These are phyloP conservation scores for Xylaria arbuscula DNA, from an alignment of 2,329 filamentous ascomycete species.

Conservation along the genomic window DNA sequence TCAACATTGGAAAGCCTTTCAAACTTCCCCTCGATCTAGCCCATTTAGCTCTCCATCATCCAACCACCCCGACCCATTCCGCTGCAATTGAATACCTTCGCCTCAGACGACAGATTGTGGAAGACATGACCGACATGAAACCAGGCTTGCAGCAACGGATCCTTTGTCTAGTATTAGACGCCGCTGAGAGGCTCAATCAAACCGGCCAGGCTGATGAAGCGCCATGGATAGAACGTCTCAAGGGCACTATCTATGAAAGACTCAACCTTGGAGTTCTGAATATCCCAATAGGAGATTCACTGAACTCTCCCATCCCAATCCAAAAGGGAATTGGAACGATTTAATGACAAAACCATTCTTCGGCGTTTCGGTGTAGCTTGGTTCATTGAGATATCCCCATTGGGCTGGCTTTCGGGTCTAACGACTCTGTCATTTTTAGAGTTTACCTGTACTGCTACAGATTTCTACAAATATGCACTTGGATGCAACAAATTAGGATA, in stretches of 20 bases:
- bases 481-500: neutral
- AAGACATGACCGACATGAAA: slow-evolving; percentile 14
- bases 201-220: slow-evolving; percentile 42
- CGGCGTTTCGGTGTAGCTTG: slow-evolving; percentile 27
- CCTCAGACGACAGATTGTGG: slow-evolving; percentile 21
- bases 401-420: slow-evolving; percentile 38
- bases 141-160: slow-evolving; percentile 30
- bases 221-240: slow-evolving; percentile 45
- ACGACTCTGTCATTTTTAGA: neutral
- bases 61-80: slow-evolving; percentile 60
- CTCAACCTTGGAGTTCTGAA: slow-evolving; percentile 41
- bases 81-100: slow-evolving; percentile 61
- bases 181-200: slow-evolving; percentile 42
- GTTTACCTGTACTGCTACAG: neutral
- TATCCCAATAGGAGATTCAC: slow-evolving; percentile 19
- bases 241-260: slow-evolving; percentile 37
- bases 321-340: slow-evolving; percentile 2
- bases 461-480: neutral
- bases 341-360: slow-evolving; percentile 14
- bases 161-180: slow-evolving; percentile 44
- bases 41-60: slow-evolving; percentile 67
- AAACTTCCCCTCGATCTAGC: slow-evolving; percentile 59
- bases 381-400: slow-evolving; percentile 32
- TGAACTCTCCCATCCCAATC: slow-evolving; percentile 34
- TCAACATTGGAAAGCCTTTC: slow-evolving; percentile 58